Conservation (phyloP, 1,139 yeast genomes). For the Suhomyces anneliseae region DNA sequence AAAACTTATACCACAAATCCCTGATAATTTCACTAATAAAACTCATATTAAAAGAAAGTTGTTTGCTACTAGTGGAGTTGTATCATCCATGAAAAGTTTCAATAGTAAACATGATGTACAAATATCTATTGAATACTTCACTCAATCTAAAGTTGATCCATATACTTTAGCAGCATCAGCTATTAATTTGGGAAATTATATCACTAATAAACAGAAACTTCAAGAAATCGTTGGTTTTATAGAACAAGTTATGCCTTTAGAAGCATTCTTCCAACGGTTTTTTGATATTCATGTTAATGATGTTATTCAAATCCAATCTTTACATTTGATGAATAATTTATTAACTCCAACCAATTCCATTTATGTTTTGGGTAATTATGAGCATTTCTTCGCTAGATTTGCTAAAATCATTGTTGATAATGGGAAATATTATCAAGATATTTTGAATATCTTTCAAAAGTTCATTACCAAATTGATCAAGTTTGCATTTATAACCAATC, state of each 20-base stretch:
- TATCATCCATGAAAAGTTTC: constrained; percentile 31
- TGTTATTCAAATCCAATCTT: constrained; percentile 40
- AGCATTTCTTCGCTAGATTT: constrained; percentile 17
- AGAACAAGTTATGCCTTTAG: constrained; percentile 11
- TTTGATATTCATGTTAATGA: constrained; percentile 30
- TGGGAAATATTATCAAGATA: constrained; percentile 37
- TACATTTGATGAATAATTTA: constrained; percentile 37
- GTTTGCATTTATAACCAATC: constrained; percentile 10
- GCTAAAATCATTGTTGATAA: constrained; percentile 38
- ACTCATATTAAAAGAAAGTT: constrained; percentile 26
- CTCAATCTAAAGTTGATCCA: constrained; percentile 17
- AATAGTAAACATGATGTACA: constrained; percentile 17
- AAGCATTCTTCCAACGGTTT: constrained; percentile 21
- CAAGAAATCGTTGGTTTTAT: constrained; percentile 16
- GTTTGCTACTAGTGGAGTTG: constrained; percentile 38
- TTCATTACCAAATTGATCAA: constrained; percentile 34
- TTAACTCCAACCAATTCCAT: constrained; percentile 16
- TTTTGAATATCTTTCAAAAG: constrained; percentile 26
- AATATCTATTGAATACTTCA: constrained; percentile 9
- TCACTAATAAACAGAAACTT: constrained; percentile 22
- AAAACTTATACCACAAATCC: constrained; percentile 8
- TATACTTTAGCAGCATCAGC: constrained; percentile 33
- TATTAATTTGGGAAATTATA: constrained; percentile 39
- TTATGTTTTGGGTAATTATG: constrained; percentile 11
- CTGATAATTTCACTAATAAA: constrained; percentile 9